These are phyloP conservation scores for Fusarium irregulare DNA, from an alignment of 2,329 filamentous ascomycete species.

Conservation along the genomic window DNA sequence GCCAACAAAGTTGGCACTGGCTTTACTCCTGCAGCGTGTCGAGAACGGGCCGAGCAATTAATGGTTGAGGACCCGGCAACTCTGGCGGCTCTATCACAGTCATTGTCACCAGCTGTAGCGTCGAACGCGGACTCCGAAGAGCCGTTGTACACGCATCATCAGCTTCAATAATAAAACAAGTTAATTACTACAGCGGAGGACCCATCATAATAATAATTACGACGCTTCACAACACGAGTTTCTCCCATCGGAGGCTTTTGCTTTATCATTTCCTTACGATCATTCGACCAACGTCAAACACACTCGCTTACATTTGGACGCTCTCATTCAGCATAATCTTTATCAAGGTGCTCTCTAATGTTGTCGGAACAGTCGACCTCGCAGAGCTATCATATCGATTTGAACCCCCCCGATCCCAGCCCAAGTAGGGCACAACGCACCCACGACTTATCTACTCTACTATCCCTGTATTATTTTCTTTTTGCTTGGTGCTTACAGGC, in stretches of 20 bases:
- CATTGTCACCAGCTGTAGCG: conserved; percentile 60
- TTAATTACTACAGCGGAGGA: conserved; percentile 14
- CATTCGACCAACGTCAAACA: conserved; percentile 15
- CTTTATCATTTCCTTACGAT: conserved; percentile 14
- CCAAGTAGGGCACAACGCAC: conserved; percentile 38
- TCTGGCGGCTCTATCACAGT: conserved; percentile 63
- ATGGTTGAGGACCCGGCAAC: conserved; percentile 55
- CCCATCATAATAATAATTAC: conserved; percentile 23
- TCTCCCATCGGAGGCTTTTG: conserved; percentile 2
- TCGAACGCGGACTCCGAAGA: conserved; percentile 44
- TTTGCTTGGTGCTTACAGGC: conserved; percentile 39
- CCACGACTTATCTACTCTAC: conserved; percentile 38
- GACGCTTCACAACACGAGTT: conserved; percentile 16
- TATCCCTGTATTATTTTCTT: conserved; percentile 39
- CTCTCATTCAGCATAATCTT: conserved; percentile 8
- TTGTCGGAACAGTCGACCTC: conserved; percentile 18
- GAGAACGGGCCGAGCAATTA: conserved; percentile 79
- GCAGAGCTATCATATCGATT: conserved; percentile 33
- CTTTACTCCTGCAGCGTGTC: conserved; percentile 87
- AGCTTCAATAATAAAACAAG: conserved; percentile 61
- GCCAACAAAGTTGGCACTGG: conserved; percentile 91
- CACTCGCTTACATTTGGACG: conserved; percentile 18
- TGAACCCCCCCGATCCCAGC: conserved; percentile 29
- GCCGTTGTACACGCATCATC: conserved; percentile 58
- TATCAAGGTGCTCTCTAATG: conserved; percentile 18